These are phyloP conservation scores for Achaetomium macrosporum DNA, from an alignment of 2,329 filamentous ascomycete genomes.

Conservation along the genomic window DNA sequence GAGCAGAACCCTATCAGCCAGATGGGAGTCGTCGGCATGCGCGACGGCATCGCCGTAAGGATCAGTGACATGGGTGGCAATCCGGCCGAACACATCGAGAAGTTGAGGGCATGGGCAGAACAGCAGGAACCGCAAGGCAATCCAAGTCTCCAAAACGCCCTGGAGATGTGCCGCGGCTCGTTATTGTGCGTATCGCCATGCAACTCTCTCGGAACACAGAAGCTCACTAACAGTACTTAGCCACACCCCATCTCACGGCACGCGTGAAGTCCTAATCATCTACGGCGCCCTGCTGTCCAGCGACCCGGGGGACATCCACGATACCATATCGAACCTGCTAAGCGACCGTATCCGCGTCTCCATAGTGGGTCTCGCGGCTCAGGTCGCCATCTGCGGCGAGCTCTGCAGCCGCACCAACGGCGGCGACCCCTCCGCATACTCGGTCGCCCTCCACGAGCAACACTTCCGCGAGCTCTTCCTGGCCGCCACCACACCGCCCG, in stretches of 20 bases:
- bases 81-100: conserved; percentile 77
- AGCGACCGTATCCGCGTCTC: conserved; percentile 79
- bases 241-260: conserved; percentile 88
- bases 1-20: conserved; percentile 98
- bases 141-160: conserved; percentile 83
- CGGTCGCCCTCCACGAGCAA: conserved; percentile 77
- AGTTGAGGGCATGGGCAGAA: conserved; percentile 60
- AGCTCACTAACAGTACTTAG: conserved; percentile 36
- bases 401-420: conserved; percentile 83
- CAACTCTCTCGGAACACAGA: not conserved
- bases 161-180: conserved; percentile 89
- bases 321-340: conserved; percentile 74
- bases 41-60: conserved; percentile 79
- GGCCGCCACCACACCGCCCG: conserved; percentile 80
- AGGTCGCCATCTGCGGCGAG: conserved; percentile 87
- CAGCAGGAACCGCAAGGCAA: conserved; percentile 65
- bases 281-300: conserved; percentile 86
- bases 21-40: conserved; percentile 86
- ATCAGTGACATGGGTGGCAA: conserved; percentile 90
- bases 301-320: conserved; percentile 92
- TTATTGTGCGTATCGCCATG: conserved; percentile 60
- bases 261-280: conserved; percentile 83
- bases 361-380: conserved; percentile 83
- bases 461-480: conserved; percentile 89
- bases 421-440: conserved; percentile 70